phyloP scores from a whole-genome alignment of 768 basidiomycete genomes.

The Tricholoma sp. region DNA sequence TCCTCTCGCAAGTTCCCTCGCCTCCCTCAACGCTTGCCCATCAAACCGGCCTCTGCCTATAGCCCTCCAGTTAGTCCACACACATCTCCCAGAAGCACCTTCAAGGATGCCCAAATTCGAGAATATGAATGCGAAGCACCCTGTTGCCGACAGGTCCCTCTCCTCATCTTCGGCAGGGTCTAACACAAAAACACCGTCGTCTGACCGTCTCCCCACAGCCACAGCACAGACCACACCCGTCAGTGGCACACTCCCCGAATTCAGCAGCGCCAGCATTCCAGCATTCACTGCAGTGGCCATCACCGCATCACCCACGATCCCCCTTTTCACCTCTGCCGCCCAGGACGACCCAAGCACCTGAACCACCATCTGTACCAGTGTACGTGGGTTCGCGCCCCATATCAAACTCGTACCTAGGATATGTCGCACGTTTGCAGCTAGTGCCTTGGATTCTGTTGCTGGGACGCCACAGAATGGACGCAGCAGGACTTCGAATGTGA shows the following conservation, averaged over 20 bases:
- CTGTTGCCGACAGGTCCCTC: slow-evolving; percentile 33
- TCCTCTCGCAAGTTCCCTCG: slow-evolving; percentile 41
- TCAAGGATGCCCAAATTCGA: slow-evolving; percentile 19
- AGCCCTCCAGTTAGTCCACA: slow-evolving; percentile 58
- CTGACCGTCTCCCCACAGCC: slow-evolving; percentile 39
- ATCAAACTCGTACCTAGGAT: slow-evolving; percentile 59
- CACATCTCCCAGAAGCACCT: slow-evolving; percentile 25
- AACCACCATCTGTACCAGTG: slow-evolving; percentile 72
- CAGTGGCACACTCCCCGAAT: slow-evolving; percentile 70
- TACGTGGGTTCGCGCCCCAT: slow-evolving; percentile 65
- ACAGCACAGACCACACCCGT: slow-evolving; percentile 70
- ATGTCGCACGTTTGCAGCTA: slow-evolving; percentile 48
- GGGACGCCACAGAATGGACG: slow-evolving; percentile 68
- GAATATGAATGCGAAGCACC: slow-evolving; percentile 70
- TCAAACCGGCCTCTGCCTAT: slow-evolving; percentile 24
- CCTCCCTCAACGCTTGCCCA: slow-evolving; percentile 36
- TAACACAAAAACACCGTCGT: slow-evolving; percentile 33
- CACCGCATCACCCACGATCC: slow-evolving; percentile 28
- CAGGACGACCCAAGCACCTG: slow-evolving; percentile 44
- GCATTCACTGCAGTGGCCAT: slow-evolving; percentile 70
- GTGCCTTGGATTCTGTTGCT: slow-evolving; percentile 62
- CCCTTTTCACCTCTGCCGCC: background rate
- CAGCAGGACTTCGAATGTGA: slow-evolving; percentile 70
- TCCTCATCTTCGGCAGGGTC: slow-evolving; percentile 48
- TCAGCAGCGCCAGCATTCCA: slow-evolving; percentile 60